Conservation (phyloP, 768 basidiomycete species). For the Mycena maculata region DNA sequence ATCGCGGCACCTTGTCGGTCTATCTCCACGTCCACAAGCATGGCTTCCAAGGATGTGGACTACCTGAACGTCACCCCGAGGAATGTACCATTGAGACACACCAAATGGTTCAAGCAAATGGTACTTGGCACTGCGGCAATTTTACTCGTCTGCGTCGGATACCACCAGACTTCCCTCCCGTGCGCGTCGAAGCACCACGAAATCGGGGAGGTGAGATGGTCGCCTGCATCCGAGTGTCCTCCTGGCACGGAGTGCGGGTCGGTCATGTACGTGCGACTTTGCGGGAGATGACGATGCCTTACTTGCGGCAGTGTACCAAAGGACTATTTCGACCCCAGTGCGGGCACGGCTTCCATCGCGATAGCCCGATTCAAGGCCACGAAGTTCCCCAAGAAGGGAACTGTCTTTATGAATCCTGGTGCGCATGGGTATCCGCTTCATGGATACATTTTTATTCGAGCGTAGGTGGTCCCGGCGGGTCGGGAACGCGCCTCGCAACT, state of each 20-base stretch:
- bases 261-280: not conserved
- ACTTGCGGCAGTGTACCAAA: constrained; percentile 36
- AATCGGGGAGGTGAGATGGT: constrained; percentile 1
- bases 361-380: constrained; percentile 32
- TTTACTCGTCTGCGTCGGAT: too few relatives aligned
- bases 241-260: constrained; percentile 2
- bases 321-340: constrained; percentile 35
- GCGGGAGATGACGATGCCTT: not conserved
- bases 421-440: not conserved
- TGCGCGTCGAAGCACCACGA: not conserved
- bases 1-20: too few relatives aligned
- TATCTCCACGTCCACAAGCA: too few relatives aligned
- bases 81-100: too few relatives aligned
- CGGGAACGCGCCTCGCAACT: constrained; percentile 33
- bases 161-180: too few relatives aligned
- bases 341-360: constrained; percentile 36
- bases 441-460: too few relatives aligned
- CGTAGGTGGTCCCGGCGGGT: constrained; percentile 41
- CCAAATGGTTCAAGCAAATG: too few relatives aligned
- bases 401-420: constrained; percentile 39
- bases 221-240: constrained; percentile 1
- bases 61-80: too few relatives aligned
- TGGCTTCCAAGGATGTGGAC: too few relatives aligned
- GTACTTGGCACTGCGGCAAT: too few relatives aligned
- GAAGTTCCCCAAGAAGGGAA: constrained; percentile 34